Base-by-base conservation (phyloP, 1,284 basidiomycete species). In the Cronartium quercuum region DNA sequence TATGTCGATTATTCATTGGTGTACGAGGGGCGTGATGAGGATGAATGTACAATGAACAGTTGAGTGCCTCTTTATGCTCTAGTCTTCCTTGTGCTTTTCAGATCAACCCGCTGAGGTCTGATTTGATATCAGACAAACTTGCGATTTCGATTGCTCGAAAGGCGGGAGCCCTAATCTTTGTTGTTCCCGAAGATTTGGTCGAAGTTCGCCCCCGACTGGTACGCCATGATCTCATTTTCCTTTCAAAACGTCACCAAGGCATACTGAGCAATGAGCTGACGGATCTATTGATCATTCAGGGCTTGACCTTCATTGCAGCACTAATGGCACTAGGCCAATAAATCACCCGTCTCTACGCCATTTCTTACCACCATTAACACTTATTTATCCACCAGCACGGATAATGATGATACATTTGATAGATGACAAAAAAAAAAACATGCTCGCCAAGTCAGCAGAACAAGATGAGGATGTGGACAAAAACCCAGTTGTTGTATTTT, bases 111-210 rank as follows among this genome's bases (percentile, higher is more conserved):
- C 57, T 69, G 41, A 21, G 35, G 15, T 68, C 34, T 7, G 38
- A n/a, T 51, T 68, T 18, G 24, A 66, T 55, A 18, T 4, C 38
- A 74, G 94, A 93, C 55, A 96, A 96, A 87, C 83, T 98, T 77
- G 96, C 94, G 18, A 98, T 98, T 80, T 95, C 92, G 5, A 97
- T 98, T 79, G 94, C 95, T 29, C 87, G 95, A 81, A 98, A 98
- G 87, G 88, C 96, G 88, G 92, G 94, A 71, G 92, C 93, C 3
- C 84, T 98, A 79, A 98, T 98, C 80, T 98, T 98, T 86, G 85
- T 98, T 76, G 96, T 98, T 0, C 94, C 95, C 0, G 96, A 98
- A 82, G 94, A 84, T 74, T 82, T 84, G 68, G 81, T 84, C 12
- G 81, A 81, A 76, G 57, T 73, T 62, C 24, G 65, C 35, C 67